Evolutionary conservation across 164 flowering plant species (phyloP), one percentile per base, ranked within the genome.

Genomic region (Dillenia turbinata): DNA sequence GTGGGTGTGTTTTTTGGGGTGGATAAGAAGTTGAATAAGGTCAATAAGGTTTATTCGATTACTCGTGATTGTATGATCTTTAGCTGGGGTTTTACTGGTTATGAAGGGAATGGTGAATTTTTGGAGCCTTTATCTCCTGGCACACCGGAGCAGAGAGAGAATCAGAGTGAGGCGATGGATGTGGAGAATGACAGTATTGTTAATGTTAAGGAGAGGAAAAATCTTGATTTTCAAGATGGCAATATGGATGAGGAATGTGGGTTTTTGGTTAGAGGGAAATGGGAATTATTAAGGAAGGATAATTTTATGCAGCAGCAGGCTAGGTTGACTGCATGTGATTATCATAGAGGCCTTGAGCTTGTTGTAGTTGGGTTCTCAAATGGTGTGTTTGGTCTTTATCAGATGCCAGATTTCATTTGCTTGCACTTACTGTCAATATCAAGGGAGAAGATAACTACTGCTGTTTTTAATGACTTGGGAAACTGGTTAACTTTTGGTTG

Each of bases 401-500:
- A 92, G 69, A 85, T 95, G 99, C 99, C 99, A 1, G 97, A 95
- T 68, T 89, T 95, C 60, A 77, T 87, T 9, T 90, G 97, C 69
- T 65, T 89, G 64, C 97, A 95, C 71, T 78, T 83, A 75, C 71
- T 95, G 65, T 92, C 99, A 0, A 87, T 95, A 55, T 95, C 99
- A 4, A 81, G 92, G 62, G 88, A 90, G 85, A 95, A 90, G 81
- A 88, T 95, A 52, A 89, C 99, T 0, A 83, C 92, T n/a, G 89
- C 94, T 6, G 72, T 82, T 47, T 95, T 95, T 74, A 95, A 92
- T 77, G 83, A 82, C 64, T 72, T 68, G 44, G 99, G 99, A 62
- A 92, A 90, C 63, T 95, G 99, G 99, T 79, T 95, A 76, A 74
- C 88, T 1, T 87, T 95, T 68, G 99, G 99, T 44, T 92, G 97